Base-by-base conservation (phyloP, 2,329 filamentous ascomycete genomes). In the Colletotrichum agaves region DNA sequence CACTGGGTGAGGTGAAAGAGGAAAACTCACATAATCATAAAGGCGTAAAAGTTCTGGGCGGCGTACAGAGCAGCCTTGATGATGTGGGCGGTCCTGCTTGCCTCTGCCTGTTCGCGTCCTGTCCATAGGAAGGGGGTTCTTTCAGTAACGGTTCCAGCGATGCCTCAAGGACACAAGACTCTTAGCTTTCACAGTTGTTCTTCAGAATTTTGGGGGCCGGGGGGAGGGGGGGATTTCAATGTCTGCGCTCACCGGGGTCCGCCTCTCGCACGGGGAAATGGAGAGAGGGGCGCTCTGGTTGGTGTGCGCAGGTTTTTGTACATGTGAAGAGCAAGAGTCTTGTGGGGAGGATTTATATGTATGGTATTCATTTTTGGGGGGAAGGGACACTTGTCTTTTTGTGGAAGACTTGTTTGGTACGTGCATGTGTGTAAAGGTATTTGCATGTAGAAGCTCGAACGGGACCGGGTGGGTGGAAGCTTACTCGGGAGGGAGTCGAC, bases 31-130 rank as follows among this genome's bases (percentile, higher is more conserved):
- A 99, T 99, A 78, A 99, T 94, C 86, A 99, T 98, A 76, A 99
- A 98, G 52, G 94, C 97, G 80, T 99, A 99, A 80, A 98, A 98
- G 73, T 96, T 97, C 84, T 99, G 96, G 58, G 96, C 80, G 19
- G 91, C 95, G 83, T 99, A 99, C 63, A 99, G 82, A 35, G 87
- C 80, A 31, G 93, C 92, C 84, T 97, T 95, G 78, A 93, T 82
- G 69, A 97, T 77, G 79, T 93, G 94, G 58, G 89, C 90, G 75
- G 87, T 88, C 80, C 89, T 87, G 78, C 88, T 87, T 71, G 87
- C 83, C 71, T 84, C 82, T 71, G 80, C 82, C 78, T 88, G 87
- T 76, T 85, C 88, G 79, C 92, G 91, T 83, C 93, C 93, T 97
- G 90, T 83, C 82, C 86, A 85, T 80, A 88, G 81, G 79, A 89